Conservation (phyloP, 1,139 yeast species). For the Yamadazyma friedrichii region DNA sequence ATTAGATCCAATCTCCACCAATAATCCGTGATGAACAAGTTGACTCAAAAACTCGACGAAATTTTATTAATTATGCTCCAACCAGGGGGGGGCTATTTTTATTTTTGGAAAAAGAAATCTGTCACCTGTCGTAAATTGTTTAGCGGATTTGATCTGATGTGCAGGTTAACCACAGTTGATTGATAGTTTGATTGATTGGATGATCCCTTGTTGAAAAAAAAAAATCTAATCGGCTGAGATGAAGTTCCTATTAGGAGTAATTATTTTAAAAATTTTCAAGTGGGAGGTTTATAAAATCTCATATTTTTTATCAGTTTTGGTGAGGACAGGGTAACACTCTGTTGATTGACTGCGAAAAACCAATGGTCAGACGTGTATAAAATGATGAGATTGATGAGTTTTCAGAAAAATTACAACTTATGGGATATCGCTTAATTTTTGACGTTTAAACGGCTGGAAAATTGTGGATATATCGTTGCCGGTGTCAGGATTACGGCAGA, state of each 20-base stretch:
- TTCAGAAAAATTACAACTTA: not conserved
- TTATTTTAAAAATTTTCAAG: not conserved
- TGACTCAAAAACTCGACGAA: too few species aligned
- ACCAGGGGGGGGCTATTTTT: too few species aligned
- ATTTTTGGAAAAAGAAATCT: too few species aligned
- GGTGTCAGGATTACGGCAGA: not conserved
- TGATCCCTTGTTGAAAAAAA: too few species aligned
- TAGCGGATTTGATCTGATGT: too few species aligned
- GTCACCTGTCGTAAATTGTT: too few species aligned
- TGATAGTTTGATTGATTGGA: too few species aligned
- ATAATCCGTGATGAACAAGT: too few species aligned
- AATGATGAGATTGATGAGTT: slow-evolving; percentile 5
- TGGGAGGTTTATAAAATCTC: slow-evolving; percentile 2
- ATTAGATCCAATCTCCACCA: too few species aligned
- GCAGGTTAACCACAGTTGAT: too few species aligned
- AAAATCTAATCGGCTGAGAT: too few species aligned
- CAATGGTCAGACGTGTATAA: slow-evolving; percentile 4
- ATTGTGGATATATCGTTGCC: not conserved
- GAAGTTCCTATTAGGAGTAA: too few species aligned
- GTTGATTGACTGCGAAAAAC: slow-evolving; percentile 3
- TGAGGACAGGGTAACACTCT: not conserved
- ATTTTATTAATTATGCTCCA: not conserved
- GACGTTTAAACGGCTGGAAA: not conserved
- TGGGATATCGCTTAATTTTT: not conserved
- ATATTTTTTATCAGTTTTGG: not conserved